Conservation (phyloP, 2,329 filamentous ascomycete genomes). For the Sporothrix pseudoabietina region DNA sequence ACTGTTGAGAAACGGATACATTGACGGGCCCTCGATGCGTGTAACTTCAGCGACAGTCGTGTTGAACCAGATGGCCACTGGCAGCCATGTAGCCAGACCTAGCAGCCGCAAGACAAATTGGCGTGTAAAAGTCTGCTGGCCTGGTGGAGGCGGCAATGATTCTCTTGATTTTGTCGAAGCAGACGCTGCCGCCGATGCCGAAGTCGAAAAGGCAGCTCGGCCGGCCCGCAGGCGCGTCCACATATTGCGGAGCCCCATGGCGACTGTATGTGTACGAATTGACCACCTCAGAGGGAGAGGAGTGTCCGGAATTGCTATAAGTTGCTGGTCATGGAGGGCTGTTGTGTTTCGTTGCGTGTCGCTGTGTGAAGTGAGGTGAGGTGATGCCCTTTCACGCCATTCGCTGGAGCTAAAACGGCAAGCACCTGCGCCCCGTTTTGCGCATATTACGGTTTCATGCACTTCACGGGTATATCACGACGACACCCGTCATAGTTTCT, state of each 20-base stretch:
- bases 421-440: constrained; percentile 12
- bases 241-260: constrained; percentile 29
- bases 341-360: no score
- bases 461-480: neutral
- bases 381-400: constrained; percentile 22
- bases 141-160: neutral
- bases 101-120: constrained; percentile 52
- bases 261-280: neutral
- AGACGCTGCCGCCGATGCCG: neutral
- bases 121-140: constrained; percentile 38
- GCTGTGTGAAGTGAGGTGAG: neutral
- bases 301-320: constrained; percentile 14
- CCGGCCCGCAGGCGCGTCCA: constrained; percentile 30
- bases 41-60: constrained; percentile 61
- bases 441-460: neutral
- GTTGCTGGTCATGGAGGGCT: constrained; percentile 6
- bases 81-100: constrained; percentile 62
- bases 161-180: neutral
- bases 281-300: neutral
- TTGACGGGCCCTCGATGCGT: constrained; percentile 64
- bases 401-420: constrained; percentile 3
- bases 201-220: constrained; percentile 9
- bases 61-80: constrained; percentile 63
- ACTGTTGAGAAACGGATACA: constrained; percentile 76
- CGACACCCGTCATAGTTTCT: neutral